Evolutionary conservation across 1,284 basidiomycete species (phyloP).

Genomic region (Flammula alnicola): DNA sequence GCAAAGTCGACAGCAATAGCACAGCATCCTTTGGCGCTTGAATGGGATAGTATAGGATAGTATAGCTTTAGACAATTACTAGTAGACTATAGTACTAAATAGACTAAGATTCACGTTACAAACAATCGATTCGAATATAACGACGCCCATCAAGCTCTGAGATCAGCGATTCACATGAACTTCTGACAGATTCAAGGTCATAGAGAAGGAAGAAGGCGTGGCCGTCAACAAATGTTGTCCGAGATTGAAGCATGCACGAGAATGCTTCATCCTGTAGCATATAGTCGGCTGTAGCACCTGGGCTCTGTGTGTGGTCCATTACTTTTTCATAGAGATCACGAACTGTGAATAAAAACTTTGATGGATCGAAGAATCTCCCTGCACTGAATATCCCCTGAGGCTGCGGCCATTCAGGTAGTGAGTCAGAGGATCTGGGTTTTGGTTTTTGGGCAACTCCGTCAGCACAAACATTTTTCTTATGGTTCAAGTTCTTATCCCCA

Average conservation of each 20-base stretch:
- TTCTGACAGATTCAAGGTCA: too few species aligned
- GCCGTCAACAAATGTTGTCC: neutral
- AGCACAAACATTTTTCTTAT: neutral
- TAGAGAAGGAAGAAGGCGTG: constrained; percentile 3
- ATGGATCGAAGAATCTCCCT: neutral
- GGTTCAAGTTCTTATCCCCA: neutral
- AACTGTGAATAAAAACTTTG: neutral
- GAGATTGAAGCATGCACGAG: constrained; percentile 2
- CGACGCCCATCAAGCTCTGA: too few species aligned
- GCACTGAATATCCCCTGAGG: constrained; percentile 5
- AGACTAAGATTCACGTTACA: too few species aligned
- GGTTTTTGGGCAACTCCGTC: constrained; percentile 6
- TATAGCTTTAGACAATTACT: too few species aligned
- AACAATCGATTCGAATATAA: too few species aligned
- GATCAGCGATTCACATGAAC: too few species aligned
- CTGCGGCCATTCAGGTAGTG: constrained; percentile 8
- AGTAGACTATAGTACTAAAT: too few species aligned
- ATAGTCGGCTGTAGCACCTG: neutral
- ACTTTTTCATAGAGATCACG: constrained; percentile 7
- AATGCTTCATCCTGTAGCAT: constrained; percentile 7
- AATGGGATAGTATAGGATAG: too few species aligned
- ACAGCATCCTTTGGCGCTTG: too few species aligned
- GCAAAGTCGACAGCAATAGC: too few species aligned
- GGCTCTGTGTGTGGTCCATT: neutral
- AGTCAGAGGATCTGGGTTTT: neutral